Evolutionary conservation across 2,329 filamentous ascomycete genomes (phyloP).

Genomic region (Colletotrichum endophyticum): DNA sequence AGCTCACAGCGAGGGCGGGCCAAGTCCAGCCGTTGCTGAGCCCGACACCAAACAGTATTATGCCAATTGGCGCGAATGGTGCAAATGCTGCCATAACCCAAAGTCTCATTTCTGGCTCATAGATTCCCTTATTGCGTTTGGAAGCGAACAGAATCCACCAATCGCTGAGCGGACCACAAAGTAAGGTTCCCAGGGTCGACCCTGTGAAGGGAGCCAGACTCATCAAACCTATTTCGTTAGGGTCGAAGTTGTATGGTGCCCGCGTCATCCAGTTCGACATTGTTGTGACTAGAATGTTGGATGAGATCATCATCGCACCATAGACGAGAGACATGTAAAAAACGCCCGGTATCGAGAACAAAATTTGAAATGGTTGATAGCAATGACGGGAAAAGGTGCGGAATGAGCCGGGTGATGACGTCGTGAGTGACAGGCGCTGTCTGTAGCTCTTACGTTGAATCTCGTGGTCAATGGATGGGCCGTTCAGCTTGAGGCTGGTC

Average conservation of each 20-base stretch:
- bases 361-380: slow-evolving; percentile 38
- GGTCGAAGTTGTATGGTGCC: slow-evolving; percentile 42
- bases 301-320: slow-evolving; percentile 40
- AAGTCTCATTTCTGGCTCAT: slow-evolving; percentile 49
- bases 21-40: not conserved
- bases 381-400: slow-evolving; percentile 33
- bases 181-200: slow-evolving; percentile 34
- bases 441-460: not conserved
- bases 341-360: slow-evolving; percentile 43
- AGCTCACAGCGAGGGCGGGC: slow-evolving; percentile 35
- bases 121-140: slow-evolving; percentile 40
- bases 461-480: not conserved
- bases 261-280: slow-evolving; percentile 23
- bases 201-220: slow-evolving; percentile 44
- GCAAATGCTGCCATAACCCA: slow-evolving; percentile 39
- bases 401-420: not conserved
- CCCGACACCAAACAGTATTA: not conserved
- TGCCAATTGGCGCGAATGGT: slow-evolving; percentile 32
- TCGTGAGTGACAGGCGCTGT: not conserved
- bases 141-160: slow-evolving; percentile 37
- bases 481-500: not conserved
- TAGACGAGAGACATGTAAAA: slow-evolving; percentile 38
- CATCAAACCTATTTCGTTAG: slow-evolving; percentile 41
- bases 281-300: slow-evolving; percentile 32
- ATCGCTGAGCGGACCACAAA: slow-evolving; percentile 39